A percentile compares a stretch with the other conserved stretches of the same genome.
Conservation (phyloP, 176 grass and related monocot genomes). For the Triticum dicoccoides region DNA sequence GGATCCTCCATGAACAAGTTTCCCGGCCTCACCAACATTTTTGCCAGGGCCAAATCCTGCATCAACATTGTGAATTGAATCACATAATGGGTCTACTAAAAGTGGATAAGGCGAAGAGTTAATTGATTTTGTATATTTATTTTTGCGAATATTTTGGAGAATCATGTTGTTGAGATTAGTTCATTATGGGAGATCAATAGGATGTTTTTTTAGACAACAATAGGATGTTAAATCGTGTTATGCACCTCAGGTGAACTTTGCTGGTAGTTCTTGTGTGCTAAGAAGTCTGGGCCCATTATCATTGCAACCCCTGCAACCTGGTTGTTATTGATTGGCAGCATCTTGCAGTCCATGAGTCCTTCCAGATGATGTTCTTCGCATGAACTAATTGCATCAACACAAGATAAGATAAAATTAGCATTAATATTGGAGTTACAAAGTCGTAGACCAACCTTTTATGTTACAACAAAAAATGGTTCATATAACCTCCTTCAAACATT, state of each 20-base stretch:
- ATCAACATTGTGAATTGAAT: neutral
- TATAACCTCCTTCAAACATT: neutral
- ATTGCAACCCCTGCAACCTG: conserved; percentile 10
- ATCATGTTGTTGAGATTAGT: neutral
- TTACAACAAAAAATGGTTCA: neutral
- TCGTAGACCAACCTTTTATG: neutral
- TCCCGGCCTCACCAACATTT: conserved; percentile 2
- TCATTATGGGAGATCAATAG: neutral
- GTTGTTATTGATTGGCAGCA: neutral
- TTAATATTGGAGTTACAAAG: neutral
- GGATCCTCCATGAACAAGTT: neutral
- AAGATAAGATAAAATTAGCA: neutral
- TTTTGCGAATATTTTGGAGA: neutral
- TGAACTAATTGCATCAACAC: conserved; percentile 16
- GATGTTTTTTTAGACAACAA: too few relatives aligned
- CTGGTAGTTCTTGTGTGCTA: conserved; percentile 32
- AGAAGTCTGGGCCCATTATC: conserved; percentile 18
- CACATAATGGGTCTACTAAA: neutral
- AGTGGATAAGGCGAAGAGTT: neutral
- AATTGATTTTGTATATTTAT: neutral
- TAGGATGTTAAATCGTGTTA: neutral
- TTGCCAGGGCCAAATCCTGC: neutral
- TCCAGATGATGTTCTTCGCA: conserved; percentile 10
- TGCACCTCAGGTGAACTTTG: conserved; percentile 10
- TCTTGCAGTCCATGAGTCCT: conserved; percentile 38